Conservation (phyloP, 1,139 yeast species). For the Hanseniaspora uvarum region DNA sequence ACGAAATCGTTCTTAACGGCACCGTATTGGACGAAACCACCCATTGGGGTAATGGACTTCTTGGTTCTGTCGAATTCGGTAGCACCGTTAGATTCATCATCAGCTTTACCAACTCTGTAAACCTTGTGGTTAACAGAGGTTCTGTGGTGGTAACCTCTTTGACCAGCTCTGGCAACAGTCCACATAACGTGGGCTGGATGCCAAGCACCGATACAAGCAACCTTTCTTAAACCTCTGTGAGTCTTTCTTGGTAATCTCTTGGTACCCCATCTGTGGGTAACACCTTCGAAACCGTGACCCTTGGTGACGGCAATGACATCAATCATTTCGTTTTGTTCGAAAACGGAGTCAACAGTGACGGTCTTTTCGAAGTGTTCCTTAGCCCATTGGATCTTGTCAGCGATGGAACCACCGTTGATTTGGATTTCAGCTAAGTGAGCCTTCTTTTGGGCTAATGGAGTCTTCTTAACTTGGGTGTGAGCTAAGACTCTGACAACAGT, state of each 20-base stretch:
- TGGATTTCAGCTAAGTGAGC: slow-evolving; percentile 99
- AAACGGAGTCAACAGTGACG: slow-evolving; percentile 86
- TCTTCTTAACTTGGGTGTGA: slow-evolving; percentile 99
- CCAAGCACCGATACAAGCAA: slow-evolving; percentile 99
- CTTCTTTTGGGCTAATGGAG: slow-evolving; percentile 98
- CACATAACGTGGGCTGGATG: slow-evolving; percentile 99
- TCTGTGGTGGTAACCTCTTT: slow-evolving; percentile 99
- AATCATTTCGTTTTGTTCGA: slow-evolving; percentile 97
- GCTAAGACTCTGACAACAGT: slow-evolving; percentile 97
- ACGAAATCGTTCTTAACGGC: slow-evolving; percentile 93
- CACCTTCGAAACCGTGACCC: slow-evolving; percentile 99
- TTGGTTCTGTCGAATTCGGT: slow-evolving; percentile 98
- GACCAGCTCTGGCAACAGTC: slow-evolving; percentile 99
- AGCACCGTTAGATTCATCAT: slow-evolving; percentile 86
- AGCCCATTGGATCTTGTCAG: slow-evolving; percentile 98
- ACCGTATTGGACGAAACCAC: slow-evolving; percentile 99
- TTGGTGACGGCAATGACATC: slow-evolving; percentile 98
- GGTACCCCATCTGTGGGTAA: slow-evolving; percentile 99
- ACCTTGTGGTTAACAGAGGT: slow-evolving; percentile 99
- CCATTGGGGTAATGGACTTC: slow-evolving; percentile 99
- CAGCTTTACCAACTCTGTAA: slow-evolving; percentile 98
- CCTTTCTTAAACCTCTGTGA: slow-evolving; percentile 99
- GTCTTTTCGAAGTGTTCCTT: slow-evolving; percentile 99
- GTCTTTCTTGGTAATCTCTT: slow-evolving; percentile 99
- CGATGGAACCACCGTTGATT: slow-evolving; percentile 96